These are phyloP conservation scores for Akanthomyces muscarius DNA, from an alignment of 2,329 filamentous ascomycete genomes.

Conservation along the genomic window DNA sequence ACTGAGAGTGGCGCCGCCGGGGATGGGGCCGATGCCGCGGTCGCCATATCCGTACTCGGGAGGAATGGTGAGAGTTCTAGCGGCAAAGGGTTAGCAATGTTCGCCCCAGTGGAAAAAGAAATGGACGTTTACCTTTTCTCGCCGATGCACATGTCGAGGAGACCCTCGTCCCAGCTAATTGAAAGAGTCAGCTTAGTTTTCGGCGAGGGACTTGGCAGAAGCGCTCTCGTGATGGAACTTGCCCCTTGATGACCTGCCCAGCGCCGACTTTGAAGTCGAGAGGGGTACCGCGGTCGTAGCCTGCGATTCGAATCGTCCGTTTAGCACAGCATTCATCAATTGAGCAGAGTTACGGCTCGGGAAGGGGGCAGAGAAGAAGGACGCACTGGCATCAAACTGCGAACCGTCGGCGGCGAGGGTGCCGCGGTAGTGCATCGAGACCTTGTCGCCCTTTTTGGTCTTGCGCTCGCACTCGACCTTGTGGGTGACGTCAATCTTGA, in stretches of 20 bases:
- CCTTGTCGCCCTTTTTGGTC: slow-evolving; percentile 69
- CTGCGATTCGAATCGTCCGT: slow-evolving; percentile 27
- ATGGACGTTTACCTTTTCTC: slow-evolving; percentile 63
- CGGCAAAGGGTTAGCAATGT: slow-evolving; percentile 20
- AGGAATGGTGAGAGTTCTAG: slow-evolving; percentile 79
- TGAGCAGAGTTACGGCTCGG: background rate
- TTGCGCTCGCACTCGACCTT: slow-evolving; percentile 76
- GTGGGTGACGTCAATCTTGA: slow-evolving; percentile 74
- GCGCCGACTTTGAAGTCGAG: slow-evolving; percentile 75
- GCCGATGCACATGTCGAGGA: slow-evolving; percentile 91
- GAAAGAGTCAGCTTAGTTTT: background rate
- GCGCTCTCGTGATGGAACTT: slow-evolving; percentile 30
- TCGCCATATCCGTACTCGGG: slow-evolving; percentile 80
- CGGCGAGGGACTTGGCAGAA: too few species aligned
- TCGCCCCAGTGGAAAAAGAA: background rate
- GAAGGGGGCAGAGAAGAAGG: background rate
- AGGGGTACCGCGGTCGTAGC: slow-evolving; percentile 71
- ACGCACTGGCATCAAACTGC: slow-evolving; percentile 74
- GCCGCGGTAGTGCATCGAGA: slow-evolving; percentile 85
- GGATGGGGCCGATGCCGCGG: slow-evolving; percentile 74
- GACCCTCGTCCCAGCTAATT: slow-evolving; percentile 78
- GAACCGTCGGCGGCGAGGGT: slow-evolving; percentile 69
- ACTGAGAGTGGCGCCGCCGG: slow-evolving; percentile 73
- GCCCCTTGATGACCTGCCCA: slow-evolving; percentile 88
- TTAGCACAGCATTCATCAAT: background rate